Evolutionary conservation across 169 alveolate species (phyloP).

Genomic region (Besnoitia besnoiti): DNA sequence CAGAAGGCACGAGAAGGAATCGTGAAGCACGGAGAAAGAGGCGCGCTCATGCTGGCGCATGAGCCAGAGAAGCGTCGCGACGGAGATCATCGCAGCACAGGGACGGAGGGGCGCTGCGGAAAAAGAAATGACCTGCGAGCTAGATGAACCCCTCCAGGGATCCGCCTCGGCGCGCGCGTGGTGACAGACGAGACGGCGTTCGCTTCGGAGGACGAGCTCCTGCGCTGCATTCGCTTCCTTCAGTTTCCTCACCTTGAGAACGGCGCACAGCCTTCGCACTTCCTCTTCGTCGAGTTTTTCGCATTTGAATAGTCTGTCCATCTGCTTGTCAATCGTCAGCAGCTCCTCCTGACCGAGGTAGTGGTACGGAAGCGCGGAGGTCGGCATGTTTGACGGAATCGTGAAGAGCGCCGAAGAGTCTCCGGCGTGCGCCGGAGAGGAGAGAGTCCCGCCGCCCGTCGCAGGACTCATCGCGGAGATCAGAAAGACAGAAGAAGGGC

Average conservation of each 20-base stretch:
- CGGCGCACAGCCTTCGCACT: not conserved
- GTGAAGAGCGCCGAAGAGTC: not conserved
- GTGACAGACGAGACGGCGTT: too few relatives aligned
- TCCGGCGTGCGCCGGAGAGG: not conserved
- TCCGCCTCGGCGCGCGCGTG: too few relatives aligned
- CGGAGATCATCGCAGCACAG: too few relatives aligned
- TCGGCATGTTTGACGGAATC: not conserved
- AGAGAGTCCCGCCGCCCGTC: not conserved
- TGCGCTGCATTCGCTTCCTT: too few relatives aligned
- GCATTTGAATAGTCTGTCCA: not conserved
- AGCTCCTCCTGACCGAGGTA: not conserved
- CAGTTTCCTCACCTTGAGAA: not conserved
- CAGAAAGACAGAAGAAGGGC: not conserved
- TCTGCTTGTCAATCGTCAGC: not conserved
- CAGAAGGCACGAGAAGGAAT: too few relatives aligned
- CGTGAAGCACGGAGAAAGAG: too few relatives aligned
- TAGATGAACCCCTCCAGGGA: too few relatives aligned
- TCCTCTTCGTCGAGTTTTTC: constrained; percentile 24
- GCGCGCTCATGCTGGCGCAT: too few relatives aligned
- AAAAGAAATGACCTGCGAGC: too few relatives aligned
- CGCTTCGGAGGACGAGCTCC: too few relatives aligned
- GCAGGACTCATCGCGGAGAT: not conserved
- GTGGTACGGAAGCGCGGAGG: not conserved
- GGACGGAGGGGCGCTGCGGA: too few relatives aligned
- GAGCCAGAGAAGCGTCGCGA: too few relatives aligned